Evolutionary conservation across 805 yeast genomes (phyloP), one percentile per base, ranked within the genome.

Genomic region (Ogataea paradorogensis): DNA sequence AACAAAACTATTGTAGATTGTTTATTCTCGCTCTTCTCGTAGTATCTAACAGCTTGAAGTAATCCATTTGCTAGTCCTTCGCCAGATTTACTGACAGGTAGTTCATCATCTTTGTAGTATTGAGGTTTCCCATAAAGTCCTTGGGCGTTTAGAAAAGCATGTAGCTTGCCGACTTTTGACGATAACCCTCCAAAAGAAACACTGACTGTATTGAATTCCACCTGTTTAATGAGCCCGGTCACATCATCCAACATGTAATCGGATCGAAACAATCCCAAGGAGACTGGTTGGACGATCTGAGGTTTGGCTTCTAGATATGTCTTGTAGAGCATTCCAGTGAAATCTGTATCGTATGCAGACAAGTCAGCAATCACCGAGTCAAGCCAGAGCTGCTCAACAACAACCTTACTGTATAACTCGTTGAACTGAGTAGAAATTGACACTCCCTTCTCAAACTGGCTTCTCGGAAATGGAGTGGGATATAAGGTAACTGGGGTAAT

Each of bases 131-230:
- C 69, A 54, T 84, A 85, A n/a, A 63, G 61, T 3, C 89, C 89
- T 7, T 67, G 55, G 4, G 62, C 55, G 56, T 84, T 83, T 54
- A 84, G 62, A 52, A 74, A 86, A 15, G 71, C 61, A 62, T 93
- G 99, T 41, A 87, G 66, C 49, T 76, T 69, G 15, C 93, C 84
- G 18, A 87, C 91, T 58, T 82, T 84, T 10, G 88, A 61, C 2
- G 95, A 82, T 41, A 93, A 69, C 0, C 95, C 98, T 15, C 95
- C 96, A 67, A 93, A 93, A 1, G 97, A 90, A 3, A 91, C 96
- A 53, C 96, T 84, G 3, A 93, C 87, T 1, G 99, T 90, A 63
- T 93, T 93, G 67, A 91, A 91, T 61, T 93, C 99, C 36, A 93
- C 93, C 62, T 93, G 99, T 58, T 91, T 90, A 54, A 91, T 83